A percentile compares a stretch with the other conserved stretches of the same genome.
Evolutionary conservation across 768 basidiomycete species (phyloP).

Genomic region (Boletus bicolor): DNA sequence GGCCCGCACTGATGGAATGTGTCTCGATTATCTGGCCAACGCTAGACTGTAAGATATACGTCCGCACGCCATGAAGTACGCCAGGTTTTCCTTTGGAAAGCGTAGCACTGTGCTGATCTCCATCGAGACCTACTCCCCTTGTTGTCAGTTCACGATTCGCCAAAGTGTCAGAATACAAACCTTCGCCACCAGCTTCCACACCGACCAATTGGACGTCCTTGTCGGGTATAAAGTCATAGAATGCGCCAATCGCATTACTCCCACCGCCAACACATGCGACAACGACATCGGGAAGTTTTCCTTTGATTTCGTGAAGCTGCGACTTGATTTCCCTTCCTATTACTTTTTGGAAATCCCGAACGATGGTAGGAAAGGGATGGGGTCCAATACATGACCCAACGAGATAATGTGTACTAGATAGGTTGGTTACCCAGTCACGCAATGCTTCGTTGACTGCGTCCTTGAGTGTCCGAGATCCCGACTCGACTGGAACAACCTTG

Average conservation of each 20-base stretch:
- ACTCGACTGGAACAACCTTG: constrained; percentile 89
- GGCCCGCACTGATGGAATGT: constrained; percentile 93
- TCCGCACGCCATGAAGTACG: constrained; percentile 93
- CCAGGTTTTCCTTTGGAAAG: constrained; percentile 88
- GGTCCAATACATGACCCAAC: constrained; percentile 98
- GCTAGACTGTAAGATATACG: constrained; percentile 87
- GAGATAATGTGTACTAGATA: constrained; percentile 91
- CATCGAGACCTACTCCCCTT: constrained; percentile 56
- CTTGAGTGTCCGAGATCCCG: constrained; percentile 93
- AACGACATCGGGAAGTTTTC: constrained; percentile 90
- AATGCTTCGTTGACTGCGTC: constrained; percentile 98
- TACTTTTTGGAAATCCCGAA: constrained; percentile 95
- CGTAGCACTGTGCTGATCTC: constrained; percentile 88
- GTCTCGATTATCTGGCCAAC: constrained; percentile 96
- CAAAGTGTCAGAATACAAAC: constrained; percentile 36
- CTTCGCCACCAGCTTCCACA: constrained; percentile 98
- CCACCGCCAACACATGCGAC: constrained; percentile 98
- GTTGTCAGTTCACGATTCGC: constrained; percentile 9
- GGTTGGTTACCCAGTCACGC: constrained; percentile 98
- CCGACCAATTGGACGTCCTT: constrained; percentile 83
- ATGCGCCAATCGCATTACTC: constrained; percentile 95
- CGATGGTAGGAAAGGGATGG: constrained; percentile 98
- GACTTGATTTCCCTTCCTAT: constrained; percentile 93
- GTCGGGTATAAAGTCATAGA: constrained; percentile 94
- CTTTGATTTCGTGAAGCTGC: constrained; percentile 67